Evolutionary conservation across 164 flowering plant genomes (phyloP).

Genomic region (Stephania cephalantha): DNA sequence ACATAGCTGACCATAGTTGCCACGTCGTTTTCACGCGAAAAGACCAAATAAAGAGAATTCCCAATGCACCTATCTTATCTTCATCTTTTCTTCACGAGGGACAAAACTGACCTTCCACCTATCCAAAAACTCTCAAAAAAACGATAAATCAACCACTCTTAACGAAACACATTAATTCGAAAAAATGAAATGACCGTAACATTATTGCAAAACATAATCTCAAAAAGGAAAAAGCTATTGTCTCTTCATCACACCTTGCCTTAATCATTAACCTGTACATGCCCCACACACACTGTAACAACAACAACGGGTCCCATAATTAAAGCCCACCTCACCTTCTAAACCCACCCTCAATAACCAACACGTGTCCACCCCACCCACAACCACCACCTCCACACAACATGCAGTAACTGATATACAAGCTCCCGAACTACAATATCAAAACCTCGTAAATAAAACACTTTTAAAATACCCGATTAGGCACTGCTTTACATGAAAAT

Average conservation of each 20-base stretch:
- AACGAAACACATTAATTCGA: too few relatives aligned
- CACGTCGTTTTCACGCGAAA: too few relatives aligned
- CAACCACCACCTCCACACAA: not conserved
- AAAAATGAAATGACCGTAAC: too few relatives aligned
- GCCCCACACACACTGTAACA: not conserved
- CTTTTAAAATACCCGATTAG: not conserved
- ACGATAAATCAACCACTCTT: too few relatives aligned
- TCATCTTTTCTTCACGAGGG: too few relatives aligned
- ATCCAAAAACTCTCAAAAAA: too few relatives aligned
- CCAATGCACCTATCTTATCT: too few relatives aligned
- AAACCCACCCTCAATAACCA: not conserved
- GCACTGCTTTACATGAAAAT: conserved; percentile 3
- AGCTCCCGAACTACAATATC: not conserved
- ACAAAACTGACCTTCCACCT: too few relatives aligned
- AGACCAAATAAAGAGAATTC: too few relatives aligned
- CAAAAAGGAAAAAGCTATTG: not conserved
- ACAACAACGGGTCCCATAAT: not conserved
- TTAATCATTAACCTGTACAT: not conserved
- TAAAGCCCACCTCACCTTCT: not conserved
- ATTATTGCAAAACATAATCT: too few relatives aligned
- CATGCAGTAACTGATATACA: not conserved
- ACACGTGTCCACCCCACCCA: not conserved
- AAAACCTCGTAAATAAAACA: not conserved
- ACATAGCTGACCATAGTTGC: too few relatives aligned
- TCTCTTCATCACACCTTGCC: not conserved